Base-by-base conservation (phyloP, 2,329 filamentous ascomycete species). In the Aspergillus udagawae region DNA sequence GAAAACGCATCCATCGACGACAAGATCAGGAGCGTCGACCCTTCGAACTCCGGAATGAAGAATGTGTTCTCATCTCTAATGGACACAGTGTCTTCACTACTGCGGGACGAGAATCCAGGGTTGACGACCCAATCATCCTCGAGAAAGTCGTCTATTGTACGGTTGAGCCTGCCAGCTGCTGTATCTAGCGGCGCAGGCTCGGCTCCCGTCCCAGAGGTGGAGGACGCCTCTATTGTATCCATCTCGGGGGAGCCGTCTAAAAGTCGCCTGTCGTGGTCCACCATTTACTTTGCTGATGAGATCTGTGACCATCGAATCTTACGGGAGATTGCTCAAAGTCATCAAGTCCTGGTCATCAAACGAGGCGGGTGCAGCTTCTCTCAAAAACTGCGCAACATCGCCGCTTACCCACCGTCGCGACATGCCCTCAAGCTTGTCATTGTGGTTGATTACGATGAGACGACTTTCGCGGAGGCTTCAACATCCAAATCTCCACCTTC, bases 301-400 rank as follows among this genome's bases (percentile, higher is more conserved):
- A 94, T 93, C 72, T 78, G 81, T 57, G 77, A 79, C n/a, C 76
- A 79, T 57, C 73, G 80, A 58, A 73, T 91, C 53, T 73, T 84
- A 12, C 65, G 78, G 1, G 72, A 78, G 7, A 73, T 86, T 3
- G 80, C 79, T 0, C 79, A 78, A 44, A 75, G 72, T 1, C 75
- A 96, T 74, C 87, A 96, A 52, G 80, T 97, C 58, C 86, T 99
- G 58, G 83, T 96, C 51, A 81, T 97, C 65, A 86, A 84, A 28
- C 86, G 94, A 5, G 93, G 94, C 42, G 86, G 85, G 1, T 99
- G 94, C 76, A 88, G 83, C 25, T 97, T 97, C 73, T 87, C 84
- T 38, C 77, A 88, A 28, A 99, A 99, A 73, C 77, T 97, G 0
- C 81, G 83, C 52, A 92, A 91, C 63, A 92, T 97, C n/a, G 92